Base-by-base conservation (phyloP, 78 protist species). In the Dictyostelium intermedium region DNA sequence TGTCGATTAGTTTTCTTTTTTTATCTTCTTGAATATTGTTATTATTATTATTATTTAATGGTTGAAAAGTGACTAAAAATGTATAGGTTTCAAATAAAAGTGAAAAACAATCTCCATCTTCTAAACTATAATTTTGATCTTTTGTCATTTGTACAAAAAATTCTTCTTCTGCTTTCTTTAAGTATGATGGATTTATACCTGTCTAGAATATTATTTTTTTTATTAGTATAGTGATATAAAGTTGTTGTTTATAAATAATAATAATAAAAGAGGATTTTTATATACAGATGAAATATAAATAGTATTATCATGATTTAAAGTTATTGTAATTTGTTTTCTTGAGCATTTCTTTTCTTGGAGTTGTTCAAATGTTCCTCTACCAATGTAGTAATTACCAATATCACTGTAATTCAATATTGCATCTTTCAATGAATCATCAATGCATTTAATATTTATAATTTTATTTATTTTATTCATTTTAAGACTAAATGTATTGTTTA, bases 241-340 rank as follows among this genome's bases (percentile, higher is more conserved):
- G n/a, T n/a, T n/a, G n/a, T n/a, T n/a, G n/a, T n/a, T n/a, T n/a
- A n/a, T n/a, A n/a, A n/a, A n/a, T n/a, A n/a, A n/a, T n/a, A n/a
- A n/a, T n/a, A n/a, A n/a, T n/a, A n/a, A n/a, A n/a, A n/a, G n/a
- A n/a, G n/a, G n/a, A n/a, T n/a, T n/a, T n/a, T n/a, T 14, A 87
- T 60, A 11, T 89, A 89, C 94, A 66, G 83, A 25, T 37, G 35
- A n/a, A 14, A 89, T 45, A 27, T 8, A 89, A 30, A 61, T 13
- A 6, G 34, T 70, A 63, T 82, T 77, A 37, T 89, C 63, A 11
- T 60, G 63, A 80, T 89, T 74, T 34, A 78, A 0, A 20, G 35
- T 63, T 4, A 89, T 78, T 14, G 77, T 13, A 20, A 89, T n/a
- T 80, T 89, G 94, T 50, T 89, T 89, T 89, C 94, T 89, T 43